These are phyloP conservation scores for Hymenochaete sp. DNA, from an alignment of 1,284 basidiomycete species.

Conservation along the genomic window DNA sequence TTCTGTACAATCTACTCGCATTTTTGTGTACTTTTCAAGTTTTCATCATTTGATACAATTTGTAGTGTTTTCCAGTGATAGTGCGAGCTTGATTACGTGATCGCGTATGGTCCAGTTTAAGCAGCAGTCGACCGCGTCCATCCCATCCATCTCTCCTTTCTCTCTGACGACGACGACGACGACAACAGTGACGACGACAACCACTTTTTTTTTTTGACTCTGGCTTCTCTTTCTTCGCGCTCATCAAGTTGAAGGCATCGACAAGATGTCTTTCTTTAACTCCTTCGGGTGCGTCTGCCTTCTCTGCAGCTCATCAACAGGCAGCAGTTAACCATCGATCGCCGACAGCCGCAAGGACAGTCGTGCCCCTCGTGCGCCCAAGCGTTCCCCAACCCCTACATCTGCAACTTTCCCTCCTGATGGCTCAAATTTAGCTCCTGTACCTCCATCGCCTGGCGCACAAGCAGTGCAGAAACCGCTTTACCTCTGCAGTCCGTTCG, in stretches of 20 bases:
- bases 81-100: too few species aligned
- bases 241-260: neutral
- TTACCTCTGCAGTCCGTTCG: slow-evolving; percentile 92
- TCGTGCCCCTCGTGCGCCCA: slow-evolving; percentile 52
- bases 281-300: slow-evolving; percentile 12
- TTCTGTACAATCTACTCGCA: too few species aligned
- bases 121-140: neutral
- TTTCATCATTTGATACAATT: too few species aligned
- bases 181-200: too few species aligned
- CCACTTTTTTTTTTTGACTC: too few species aligned
- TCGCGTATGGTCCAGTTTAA: too few species aligned
- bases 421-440: slow-evolving; percentile 34
- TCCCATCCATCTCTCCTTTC: neutral
- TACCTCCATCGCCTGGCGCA: slow-evolving; percentile 33
- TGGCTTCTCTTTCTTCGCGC: neutral
- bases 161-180: neutral
- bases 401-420: slow-evolving; percentile 48
- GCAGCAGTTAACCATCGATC: slow-evolving; percentile 8
- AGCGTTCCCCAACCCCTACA: slow-evolving; percentile 64
- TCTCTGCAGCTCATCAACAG: slow-evolving; percentile 2
- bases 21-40: too few species aligned
- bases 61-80: too few species aligned
- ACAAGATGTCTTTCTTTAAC: slow-evolving; percentile 15
- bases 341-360: slow-evolving; percentile 52
- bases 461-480: slow-evolving; percentile 55